Conservation (phyloP, 179 eudicot species). For the Patellifolia procumbens region DNA sequence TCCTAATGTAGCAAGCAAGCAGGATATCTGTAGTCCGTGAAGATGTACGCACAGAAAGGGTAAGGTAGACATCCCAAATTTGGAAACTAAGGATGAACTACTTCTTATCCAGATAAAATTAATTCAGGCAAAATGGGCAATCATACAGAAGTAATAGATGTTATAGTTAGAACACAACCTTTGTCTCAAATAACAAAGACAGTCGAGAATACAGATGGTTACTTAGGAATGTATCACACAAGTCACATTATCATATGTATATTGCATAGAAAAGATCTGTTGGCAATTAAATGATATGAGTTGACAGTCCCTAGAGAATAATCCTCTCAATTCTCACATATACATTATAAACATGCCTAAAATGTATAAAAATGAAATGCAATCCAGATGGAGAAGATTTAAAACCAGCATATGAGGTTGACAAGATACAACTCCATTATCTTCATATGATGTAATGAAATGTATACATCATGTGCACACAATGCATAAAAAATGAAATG, state of each 20-base stretch:
- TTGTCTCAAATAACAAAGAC: background rate
- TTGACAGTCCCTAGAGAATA: too few species aligned
- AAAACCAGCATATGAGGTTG: too few species aligned
- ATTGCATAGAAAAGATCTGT: too few species aligned
- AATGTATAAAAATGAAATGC: too few species aligned
- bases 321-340: too few species aligned
- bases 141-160: background rate
- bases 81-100: background rate
- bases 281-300: too few species aligned
- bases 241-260: background rate
- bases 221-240: background rate
- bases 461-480: background rate
- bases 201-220: background rate
- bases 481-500: background rate
- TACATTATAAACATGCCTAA: too few species aligned
- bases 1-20: background rate
- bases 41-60: background rate
- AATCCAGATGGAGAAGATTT: too few species aligned
- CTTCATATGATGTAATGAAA: too few species aligned
- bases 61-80: background rate
- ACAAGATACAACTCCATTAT: too few species aligned
- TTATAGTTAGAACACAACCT: background rate
- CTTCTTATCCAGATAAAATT: background rate
- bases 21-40: background rate
- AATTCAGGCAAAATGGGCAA: background rate